Conservation (phyloP, 2,329 filamentous ascomycete species). For the Cercospora beticola region DNA sequence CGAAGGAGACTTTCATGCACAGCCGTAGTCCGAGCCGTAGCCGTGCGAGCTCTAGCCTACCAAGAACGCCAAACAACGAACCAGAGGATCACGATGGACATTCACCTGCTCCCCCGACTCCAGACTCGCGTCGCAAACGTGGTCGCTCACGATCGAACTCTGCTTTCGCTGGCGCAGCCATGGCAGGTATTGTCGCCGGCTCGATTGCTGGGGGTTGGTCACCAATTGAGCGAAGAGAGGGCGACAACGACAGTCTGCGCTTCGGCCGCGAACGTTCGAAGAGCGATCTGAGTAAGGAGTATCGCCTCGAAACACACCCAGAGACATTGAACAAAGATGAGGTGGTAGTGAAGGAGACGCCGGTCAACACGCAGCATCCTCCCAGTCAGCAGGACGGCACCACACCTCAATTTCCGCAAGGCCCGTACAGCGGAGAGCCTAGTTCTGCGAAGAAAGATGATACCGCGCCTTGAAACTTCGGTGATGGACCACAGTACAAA, state of each 20-base stretch:
- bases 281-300: constrained; percentile 33
- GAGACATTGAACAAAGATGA: constrained; percentile 51
- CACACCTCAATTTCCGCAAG: constrained; percentile 45
- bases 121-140: constrained; percentile 59
- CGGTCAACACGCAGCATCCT: constrained; percentile 39
- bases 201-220: constrained; percentile 73
- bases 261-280: constrained; percentile 33
- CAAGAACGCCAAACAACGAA: constrained; percentile 63
- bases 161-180: constrained; percentile 71
- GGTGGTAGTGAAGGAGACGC: constrained; percentile 45
- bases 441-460: constrained; percentile 37
- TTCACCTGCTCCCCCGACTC: constrained; percentile 49
- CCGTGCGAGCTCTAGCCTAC: constrained; percentile 63
- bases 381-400: constrained; percentile 48
- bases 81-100: constrained; percentile 40
- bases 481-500: constrained; percentile 1
- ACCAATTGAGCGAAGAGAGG: constrained; percentile 58
- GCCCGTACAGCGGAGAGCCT: constrained; percentile 45
- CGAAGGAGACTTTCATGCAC: constrained; percentile 66
- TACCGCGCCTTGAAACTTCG: constrained; percentile 34
- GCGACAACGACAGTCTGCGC: constrained; percentile 34
- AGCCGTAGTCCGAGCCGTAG: constrained; percentile 62
- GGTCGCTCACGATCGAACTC: constrained; percentile 69
- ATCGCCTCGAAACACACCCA: constrained; percentile 51
- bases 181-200: constrained; percentile 80